Percentiles rank a stretch among this genome's conserved stretches.
Evolutionary conservation across 2,329 filamentous ascomycete species (phyloP).

Genomic region (Nectriaceae sp.): DNA sequence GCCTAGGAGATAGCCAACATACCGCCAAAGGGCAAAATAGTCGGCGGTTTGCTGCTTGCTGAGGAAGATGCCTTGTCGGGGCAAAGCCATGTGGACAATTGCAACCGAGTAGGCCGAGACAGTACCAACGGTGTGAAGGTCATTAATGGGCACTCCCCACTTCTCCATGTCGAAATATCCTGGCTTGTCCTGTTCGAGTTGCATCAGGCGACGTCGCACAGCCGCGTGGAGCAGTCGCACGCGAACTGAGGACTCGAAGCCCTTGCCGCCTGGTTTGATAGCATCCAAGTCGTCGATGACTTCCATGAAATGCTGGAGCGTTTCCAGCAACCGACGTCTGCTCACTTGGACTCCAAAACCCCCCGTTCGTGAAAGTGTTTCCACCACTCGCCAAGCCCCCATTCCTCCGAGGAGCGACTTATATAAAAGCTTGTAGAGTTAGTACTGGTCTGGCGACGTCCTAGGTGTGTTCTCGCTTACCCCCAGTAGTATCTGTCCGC

Average conservation of each 20-base stretch:
- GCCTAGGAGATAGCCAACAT: constrained; percentile 71
- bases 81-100: constrained; percentile 68
- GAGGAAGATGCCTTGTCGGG: constrained; percentile 71
- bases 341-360: constrained; percentile 72
- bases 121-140: constrained; percentile 73
- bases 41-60: constrained; percentile 63
- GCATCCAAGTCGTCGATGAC: constrained; percentile 65
- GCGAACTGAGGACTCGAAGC: constrained; percentile 61
- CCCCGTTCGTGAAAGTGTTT: constrained; percentile 73
- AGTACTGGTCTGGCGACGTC: neutral
- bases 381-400: constrained; percentile 72
- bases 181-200: constrained; percentile 53
- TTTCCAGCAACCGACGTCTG: constrained; percentile 64
- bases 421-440: constrained; percentile 52
- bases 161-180: constrained; percentile 61
- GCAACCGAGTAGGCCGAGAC: constrained; percentile 70
- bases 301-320: constrained; percentile 74
- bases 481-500: constrained; percentile 63
- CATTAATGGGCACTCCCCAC: constrained; percentile 69
- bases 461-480: constrained; percentile 30
- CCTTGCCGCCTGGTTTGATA: constrained; percentile 65
- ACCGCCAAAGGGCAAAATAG: constrained; percentile 76
- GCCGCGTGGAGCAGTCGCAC: constrained; percentile 67
- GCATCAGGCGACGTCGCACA: constrained; percentile 63
- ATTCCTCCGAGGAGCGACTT: constrained; percentile 69